Percentiles rank a stretch among this genome's conserved stretches.
phyloP scores from a whole-genome alignment of 495 filamentous ascomycete genomes.

The Annulohypoxylon maeteangense region DNA sequence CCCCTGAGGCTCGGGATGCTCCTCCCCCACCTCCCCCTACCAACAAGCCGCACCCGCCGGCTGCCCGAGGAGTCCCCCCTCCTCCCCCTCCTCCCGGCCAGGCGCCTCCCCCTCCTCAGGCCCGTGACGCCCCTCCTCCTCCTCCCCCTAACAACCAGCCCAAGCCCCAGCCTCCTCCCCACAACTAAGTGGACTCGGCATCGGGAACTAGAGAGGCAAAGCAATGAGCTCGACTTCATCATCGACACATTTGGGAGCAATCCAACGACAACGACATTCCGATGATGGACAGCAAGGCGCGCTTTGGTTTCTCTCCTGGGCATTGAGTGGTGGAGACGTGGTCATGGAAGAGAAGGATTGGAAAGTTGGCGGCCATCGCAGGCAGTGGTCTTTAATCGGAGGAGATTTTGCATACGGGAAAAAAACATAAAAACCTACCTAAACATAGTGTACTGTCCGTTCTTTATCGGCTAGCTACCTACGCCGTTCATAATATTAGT shows the following conservation, averaged over 20 bases:
- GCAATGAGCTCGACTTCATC: not conserved
- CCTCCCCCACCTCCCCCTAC: not conserved
- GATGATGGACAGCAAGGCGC: not conserved
- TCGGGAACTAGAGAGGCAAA: not conserved
- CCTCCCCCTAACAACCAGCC: not conserved
- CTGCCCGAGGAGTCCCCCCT: not conserved
- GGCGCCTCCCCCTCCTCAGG: not conserved
- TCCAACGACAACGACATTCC: not conserved
- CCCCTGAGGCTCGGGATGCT: not conserved
- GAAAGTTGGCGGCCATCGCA: not conserved
- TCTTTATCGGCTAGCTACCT: not conserved
- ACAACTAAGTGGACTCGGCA: not conserved
- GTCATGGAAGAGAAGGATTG: not conserved
- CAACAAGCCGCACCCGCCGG: not conserved
- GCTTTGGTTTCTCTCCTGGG: not conserved
- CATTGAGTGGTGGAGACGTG: not conserved
- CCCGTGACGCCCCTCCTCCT: not conserved
- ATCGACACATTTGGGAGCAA: not conserved
- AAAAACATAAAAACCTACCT: not conserved
- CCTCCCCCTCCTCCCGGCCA: not conserved
- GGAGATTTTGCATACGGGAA: not conserved
- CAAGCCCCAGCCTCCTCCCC: not conserved
- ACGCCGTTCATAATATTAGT: not conserved
- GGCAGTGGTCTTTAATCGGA: constrained; percentile 5
- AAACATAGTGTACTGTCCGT: not conserved